phyloP scores from a whole-genome alignment of 495 filamentous ascomycete species.

The Penicillium daleae region DNA sequence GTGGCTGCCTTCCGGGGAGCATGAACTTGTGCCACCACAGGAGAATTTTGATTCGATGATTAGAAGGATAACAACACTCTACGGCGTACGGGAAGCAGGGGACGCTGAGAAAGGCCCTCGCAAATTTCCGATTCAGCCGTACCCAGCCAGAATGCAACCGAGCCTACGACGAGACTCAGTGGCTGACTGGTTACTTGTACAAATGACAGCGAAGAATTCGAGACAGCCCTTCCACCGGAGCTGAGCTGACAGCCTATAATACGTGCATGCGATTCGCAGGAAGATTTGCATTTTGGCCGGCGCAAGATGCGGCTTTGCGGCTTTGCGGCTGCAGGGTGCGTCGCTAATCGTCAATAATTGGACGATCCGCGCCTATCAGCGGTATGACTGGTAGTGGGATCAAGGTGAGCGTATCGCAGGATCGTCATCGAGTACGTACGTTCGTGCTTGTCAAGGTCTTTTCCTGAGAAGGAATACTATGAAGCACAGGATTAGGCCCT shows the following conservation, averaged over 20 bases:
- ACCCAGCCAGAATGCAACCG: background rate
- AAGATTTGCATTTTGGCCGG: constrained; percentile 18
- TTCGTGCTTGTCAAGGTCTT: background rate
- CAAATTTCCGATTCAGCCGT: background rate
- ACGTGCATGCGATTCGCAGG: background rate
- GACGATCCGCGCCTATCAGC: constrained; percentile 33
- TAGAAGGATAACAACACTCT: background rate
- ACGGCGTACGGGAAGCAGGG: background rate
- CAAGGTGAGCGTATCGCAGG: background rate
- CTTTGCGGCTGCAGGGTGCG: constrained; percentile 32
- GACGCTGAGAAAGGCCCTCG: background rate
- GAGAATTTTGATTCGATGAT: background rate
- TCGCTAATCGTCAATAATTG: constrained; percentile 26
- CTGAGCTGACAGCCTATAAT: constrained; percentile 5
- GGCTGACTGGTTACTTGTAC: no score
- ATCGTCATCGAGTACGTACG: background rate
- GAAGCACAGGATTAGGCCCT: background rate
- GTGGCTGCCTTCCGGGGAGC: constrained; percentile 11
- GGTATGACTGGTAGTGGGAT: no score
- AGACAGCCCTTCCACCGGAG: background rate
- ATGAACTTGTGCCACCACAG: constrained; percentile 22
- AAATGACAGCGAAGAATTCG: background rate
- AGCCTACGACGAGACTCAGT: no score
- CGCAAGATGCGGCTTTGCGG: constrained; percentile 26
- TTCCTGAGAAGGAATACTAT: no score